These are phyloP conservation scores for Oehlia diaphana DNA, from an alignment of 192 early-diverging fungal genomes.

Conservation along the genomic window DNA sequence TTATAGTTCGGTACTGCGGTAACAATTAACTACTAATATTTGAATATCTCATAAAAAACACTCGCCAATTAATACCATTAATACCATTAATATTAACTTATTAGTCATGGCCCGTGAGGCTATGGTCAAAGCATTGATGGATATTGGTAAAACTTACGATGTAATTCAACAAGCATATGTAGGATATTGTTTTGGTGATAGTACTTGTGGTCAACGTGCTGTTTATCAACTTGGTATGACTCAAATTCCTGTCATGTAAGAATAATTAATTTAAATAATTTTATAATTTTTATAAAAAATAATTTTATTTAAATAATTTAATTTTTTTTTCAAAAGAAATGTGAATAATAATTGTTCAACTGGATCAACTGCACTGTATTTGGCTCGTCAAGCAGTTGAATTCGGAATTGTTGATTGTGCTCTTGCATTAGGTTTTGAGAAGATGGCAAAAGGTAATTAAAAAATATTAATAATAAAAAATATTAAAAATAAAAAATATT, in stretches of 20 bases:
- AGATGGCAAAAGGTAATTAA: constrained; percentile 52
- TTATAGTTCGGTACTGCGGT: too few relatives aligned
- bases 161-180: constrained; percentile 54
- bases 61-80: too few relatives aligned
- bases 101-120: constrained; percentile 57
- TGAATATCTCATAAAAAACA: too few relatives aligned
- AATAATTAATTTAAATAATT: too few relatives aligned
- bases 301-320: too few relatives aligned
- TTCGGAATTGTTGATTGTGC: constrained; percentile 64
- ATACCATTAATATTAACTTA: too few relatives aligned
- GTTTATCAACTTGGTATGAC: constrained; percentile 77
- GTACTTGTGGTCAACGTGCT: constrained; percentile 67
- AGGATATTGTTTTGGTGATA: constrained; percentile 62
- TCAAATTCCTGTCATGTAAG: constrained; percentile 58
- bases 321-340: constrained; percentile 49
- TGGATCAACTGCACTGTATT: constrained; percentile 67
- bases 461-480: too few relatives aligned
- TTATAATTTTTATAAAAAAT: too few relatives aligned
- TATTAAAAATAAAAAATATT: not conserved
- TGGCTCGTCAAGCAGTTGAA: constrained; percentile 62
- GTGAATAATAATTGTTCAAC: constrained; percentile 82
- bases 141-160: constrained; percentile 72
- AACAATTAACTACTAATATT: too few relatives aligned
- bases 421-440: constrained; percentile 77
- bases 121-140: constrained; percentile 66